Evolutionary conservation across 495 filamentous ascomycete genomes (phyloP).

Genomic region (Penicillium argentinense): DNA sequence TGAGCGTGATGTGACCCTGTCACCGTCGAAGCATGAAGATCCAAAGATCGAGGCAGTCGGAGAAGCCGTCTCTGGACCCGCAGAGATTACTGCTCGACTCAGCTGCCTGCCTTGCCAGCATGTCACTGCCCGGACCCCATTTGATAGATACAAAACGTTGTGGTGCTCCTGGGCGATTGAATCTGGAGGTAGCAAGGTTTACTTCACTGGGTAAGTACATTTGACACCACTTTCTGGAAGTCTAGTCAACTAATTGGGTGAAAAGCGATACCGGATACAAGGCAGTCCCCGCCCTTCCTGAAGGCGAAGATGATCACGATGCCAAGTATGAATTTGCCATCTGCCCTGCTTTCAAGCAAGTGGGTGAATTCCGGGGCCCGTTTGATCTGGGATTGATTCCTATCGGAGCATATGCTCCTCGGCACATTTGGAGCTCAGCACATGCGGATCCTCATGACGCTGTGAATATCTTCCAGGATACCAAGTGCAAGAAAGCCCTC

Average conservation of each 20-base stretch:
- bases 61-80: slow-evolving; percentile 23
- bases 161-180: slow-evolving; percentile 86
- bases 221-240: neutral
- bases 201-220: slow-evolving; percentile 43
- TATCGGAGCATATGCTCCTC: slow-evolving; percentile 87
- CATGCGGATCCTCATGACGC: slow-evolving; percentile 88
- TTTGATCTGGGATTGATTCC: slow-evolving; percentile 95
- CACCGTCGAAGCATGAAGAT: slow-evolving; percentile 28
- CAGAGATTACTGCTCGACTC: slow-evolving; percentile 69
- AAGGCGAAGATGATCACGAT: slow-evolving; percentile 70
- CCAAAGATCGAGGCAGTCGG: slow-evolving; percentile 28
- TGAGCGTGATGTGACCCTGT: slow-evolving; percentile 67
- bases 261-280: slow-evolving; percentile 76
- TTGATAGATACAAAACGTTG: slow-evolving; percentile 72
- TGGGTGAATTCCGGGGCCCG: slow-evolving; percentile 77
- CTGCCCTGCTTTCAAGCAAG: slow-evolving; percentile 85
- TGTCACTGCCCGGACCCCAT: slow-evolving; percentile 62
- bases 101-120: slow-evolving; percentile 88
- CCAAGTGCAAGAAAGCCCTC: slow-evolving; percentile 77
- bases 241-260: slow-evolving; percentile 8
- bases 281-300: slow-evolving; percentile 66
- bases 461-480: slow-evolving; percentile 89
- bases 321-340: slow-evolving; percentile 67
- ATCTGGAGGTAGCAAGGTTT: slow-evolving; percentile 57
- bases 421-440: slow-evolving; percentile 72